phyloP scores from a whole-genome alignment of 2,329 filamentous ascomycete genomes.

The Mollisiaceae sp. region DNA sequence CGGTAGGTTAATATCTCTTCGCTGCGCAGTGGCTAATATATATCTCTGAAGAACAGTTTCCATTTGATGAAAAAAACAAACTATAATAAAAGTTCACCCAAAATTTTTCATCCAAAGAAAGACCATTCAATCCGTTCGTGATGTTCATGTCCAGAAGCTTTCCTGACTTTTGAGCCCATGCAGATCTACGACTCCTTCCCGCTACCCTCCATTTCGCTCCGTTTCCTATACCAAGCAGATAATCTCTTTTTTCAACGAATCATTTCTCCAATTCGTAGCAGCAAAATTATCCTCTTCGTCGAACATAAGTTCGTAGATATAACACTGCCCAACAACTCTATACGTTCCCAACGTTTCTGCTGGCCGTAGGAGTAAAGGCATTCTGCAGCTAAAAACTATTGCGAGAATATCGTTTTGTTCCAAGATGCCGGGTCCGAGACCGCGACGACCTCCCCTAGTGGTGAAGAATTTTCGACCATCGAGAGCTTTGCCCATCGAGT shows the following conservation, averaged over 20 bases:
- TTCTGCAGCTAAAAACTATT: background rate
- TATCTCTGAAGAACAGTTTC: background rate
- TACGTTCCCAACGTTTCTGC: background rate
- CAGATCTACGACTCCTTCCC: background rate
- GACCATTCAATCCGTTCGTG: background rate
- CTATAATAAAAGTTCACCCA: too few relatives aligned
- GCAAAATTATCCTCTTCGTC: background rate
- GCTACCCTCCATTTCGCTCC: background rate
- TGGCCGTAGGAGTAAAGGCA: background rate
- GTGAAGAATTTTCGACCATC: background rate
- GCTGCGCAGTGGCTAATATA: background rate
- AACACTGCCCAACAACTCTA: background rate
- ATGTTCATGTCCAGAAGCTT: background rate
- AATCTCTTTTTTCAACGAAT: background rate
- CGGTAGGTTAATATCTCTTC: background rate
- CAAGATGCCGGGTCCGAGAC: background rate
- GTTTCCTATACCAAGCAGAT: constrained; percentile 2
- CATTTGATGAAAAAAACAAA: too few relatives aligned
- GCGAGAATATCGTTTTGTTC: background rate
- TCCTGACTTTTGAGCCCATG: background rate
- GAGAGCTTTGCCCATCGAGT: background rate
- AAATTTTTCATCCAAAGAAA: too few relatives aligned
- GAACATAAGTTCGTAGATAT: background rate
- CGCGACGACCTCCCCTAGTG: background rate
- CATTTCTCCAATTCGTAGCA: background rate